Conservation (phyloP, 371 early-diverging fungal species). For the Syncephalastrum monosporum region DNA sequence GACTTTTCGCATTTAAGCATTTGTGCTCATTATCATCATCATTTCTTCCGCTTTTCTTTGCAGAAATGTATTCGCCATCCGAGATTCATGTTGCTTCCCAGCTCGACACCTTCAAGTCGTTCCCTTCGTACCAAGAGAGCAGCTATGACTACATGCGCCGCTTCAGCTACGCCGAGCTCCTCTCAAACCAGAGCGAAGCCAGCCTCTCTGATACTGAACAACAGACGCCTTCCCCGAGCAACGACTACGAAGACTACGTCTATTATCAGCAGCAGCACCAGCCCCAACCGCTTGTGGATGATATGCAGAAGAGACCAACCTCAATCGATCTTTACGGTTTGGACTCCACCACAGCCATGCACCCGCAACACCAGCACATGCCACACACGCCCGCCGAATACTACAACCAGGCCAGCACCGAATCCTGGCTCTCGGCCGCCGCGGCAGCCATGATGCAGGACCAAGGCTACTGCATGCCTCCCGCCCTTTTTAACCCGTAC, state of each 20-base stretch:
- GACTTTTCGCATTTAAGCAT: slow-evolving; percentile 1
- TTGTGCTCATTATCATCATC: neutral
- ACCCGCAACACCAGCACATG: neutral
- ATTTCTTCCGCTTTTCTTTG: neutral
- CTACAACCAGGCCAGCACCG: too few relatives aligned
- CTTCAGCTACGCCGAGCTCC: slow-evolving; percentile 34
- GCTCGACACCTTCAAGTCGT: slow-evolving; percentile 3
- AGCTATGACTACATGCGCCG: slow-evolving; percentile 26
- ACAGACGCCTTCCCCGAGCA: slow-evolving; percentile 30
- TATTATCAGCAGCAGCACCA: slow-evolving; percentile 19
- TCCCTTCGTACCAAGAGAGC: slow-evolving; percentile 4
- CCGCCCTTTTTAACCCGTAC: slow-evolving; percentile 5
- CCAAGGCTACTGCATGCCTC: too few relatives aligned
- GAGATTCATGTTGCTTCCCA: slow-evolving; percentile 18
- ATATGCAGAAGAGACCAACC: slow-evolving; percentile 10
- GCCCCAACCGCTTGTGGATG: slow-evolving; percentile 16
- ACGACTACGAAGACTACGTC: slow-evolving; percentile 33
- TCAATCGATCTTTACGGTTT: slow-evolving; percentile 4
- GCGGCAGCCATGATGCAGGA: too few relatives aligned
- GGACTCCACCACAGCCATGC: too few relatives aligned
- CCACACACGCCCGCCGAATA: too few relatives aligned
- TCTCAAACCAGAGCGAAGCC: slow-evolving; percentile 35
- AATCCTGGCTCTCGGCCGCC: too few relatives aligned
- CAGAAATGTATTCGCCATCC: slow-evolving; percentile 16
- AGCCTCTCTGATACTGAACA: slow-evolving; percentile 35